Conservation (phyloP, 108 stramenopile species). For the Nannochloropsis salina region DNA sequence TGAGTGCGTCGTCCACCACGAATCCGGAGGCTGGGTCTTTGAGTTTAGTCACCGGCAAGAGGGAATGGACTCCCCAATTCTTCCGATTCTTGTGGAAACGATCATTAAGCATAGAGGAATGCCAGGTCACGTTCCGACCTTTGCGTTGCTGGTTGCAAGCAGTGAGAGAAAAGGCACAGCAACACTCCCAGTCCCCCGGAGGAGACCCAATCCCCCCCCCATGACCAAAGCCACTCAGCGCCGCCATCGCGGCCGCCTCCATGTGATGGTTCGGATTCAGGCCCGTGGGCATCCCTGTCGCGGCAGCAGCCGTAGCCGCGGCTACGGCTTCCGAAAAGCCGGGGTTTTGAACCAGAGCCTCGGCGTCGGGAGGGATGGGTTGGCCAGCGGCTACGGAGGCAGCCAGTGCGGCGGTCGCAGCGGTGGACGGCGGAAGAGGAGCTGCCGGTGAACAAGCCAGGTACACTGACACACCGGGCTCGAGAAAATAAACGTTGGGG, state of each 20-base stretch:
- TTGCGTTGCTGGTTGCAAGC: slow-evolving; percentile 4
- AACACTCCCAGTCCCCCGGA: slow-evolving; percentile 13
- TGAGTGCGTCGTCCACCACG: background rate
- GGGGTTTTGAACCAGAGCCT: background rate
- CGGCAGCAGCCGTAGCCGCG: background rate
- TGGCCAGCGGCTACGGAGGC: background rate
- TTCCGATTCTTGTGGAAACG: background rate
- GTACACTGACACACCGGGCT: background rate
- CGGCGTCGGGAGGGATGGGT: background rate
- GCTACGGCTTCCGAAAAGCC: slow-evolving; percentile 7
- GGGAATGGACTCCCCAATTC: slow-evolving; percentile 8
- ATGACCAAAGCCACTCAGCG: background rate
- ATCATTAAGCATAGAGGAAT: background rate
- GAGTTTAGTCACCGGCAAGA: background rate
- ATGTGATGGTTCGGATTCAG: background rate
- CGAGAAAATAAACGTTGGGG: background rate
- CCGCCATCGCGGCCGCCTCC: slow-evolving; percentile 9
- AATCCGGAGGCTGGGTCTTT: background rate
- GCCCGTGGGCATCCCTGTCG: background rate
- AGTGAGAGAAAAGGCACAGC: slow-evolving; percentile 5
- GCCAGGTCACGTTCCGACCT: background rate
- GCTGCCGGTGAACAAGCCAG: background rate
- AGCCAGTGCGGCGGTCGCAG: background rate
- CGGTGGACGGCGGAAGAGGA: background rate
- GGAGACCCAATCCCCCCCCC: background rate